Evolutionary conservation across 306 rosid species (phyloP), one percentile per base, ranked within the genome.

Genomic region (Quercus glauca): DNA sequence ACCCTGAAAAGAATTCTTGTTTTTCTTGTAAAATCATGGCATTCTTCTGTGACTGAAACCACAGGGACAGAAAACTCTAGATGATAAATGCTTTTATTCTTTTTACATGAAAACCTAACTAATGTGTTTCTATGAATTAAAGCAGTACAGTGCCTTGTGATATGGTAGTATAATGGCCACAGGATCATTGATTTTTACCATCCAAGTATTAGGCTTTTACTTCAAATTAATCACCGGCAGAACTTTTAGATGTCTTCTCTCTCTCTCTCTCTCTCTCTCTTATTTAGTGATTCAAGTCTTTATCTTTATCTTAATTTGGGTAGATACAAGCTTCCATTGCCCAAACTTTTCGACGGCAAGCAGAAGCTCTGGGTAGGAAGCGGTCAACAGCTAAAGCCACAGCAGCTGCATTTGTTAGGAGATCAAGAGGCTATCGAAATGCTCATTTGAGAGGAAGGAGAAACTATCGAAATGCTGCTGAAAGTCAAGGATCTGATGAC

Each of bases 261-360:
- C 41, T 33, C 37, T 33, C 37, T 35, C 41, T 33, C 37, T 33
- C 37, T 35, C 45, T 37, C 76, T 65, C 75, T 74, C 43, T 56
- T 68, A 55, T 73, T 73, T 74, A 25, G 73, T 77, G 57, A 60
- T 79, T 76, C 58, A 73, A 76, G 55, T 45, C 17, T 25, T 75
- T 45, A 76, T 74, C 51, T 43, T 65, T 76, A 52, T 7, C 37
- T 43, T 64, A 73, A 74, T 80, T 17, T 76, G 67, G 65, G 43
- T 90, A 91, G 98, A 88, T 91, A 73, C 97, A 91, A 86, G 89
- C 90, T 80, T 86, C 91, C 65, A 87, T 91, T 73, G 92, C 93
- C 69, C 89, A 89, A 85, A 91, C 92, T 71, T 74, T 83, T 76
- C 82, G 58, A 73, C 81, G 91, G 20, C 93, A 91, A 84, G 69